Conservation (phyloP, 768 basidiomycete species). For the Termitomyces sp. region DNA sequence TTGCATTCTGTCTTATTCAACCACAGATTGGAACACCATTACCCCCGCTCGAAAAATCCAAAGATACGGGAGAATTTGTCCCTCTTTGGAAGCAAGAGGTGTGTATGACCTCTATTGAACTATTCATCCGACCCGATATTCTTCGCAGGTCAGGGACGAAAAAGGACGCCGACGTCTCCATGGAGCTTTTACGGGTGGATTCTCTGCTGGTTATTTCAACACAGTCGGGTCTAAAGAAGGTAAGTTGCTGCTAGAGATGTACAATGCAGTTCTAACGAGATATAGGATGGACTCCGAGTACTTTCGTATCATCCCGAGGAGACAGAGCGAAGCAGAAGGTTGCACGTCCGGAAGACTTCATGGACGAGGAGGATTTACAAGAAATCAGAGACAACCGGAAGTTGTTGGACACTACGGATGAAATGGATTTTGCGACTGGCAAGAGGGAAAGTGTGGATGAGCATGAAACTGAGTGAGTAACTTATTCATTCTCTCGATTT, state of each 20-base stretch:
- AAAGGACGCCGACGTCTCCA: constrained; percentile 90
- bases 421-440: constrained; percentile 63
- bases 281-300: constrained; percentile 90
- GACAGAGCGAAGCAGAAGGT: constrained; percentile 64
- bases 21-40: constrained; percentile 87
- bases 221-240: constrained; percentile 96
- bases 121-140: not conserved
- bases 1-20: not conserved
- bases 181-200: constrained; percentile 97
- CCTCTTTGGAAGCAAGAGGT: constrained; percentile 99
- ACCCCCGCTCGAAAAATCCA: constrained; percentile 90
- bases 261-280: not conserved
- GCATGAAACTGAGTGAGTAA: constrained; percentile 49
- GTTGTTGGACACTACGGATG: constrained; percentile 74
- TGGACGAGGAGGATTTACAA: constrained; percentile 97
- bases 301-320: constrained; percentile 84
- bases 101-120: constrained; percentile 18
- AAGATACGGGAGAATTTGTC: constrained; percentile 91
- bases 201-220: constrained; percentile 97
- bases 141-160: constrained; percentile 78
- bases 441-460: constrained; percentile 41
- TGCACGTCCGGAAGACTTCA: constrained; percentile 84
- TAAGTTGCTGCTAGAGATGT: constrained; percentile 19
- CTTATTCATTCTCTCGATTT: not conserved
- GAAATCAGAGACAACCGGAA: constrained; percentile 70